phyloP scores from a whole-genome alignment of 257 asterid species.

The Solanum peruvianum region DNA sequence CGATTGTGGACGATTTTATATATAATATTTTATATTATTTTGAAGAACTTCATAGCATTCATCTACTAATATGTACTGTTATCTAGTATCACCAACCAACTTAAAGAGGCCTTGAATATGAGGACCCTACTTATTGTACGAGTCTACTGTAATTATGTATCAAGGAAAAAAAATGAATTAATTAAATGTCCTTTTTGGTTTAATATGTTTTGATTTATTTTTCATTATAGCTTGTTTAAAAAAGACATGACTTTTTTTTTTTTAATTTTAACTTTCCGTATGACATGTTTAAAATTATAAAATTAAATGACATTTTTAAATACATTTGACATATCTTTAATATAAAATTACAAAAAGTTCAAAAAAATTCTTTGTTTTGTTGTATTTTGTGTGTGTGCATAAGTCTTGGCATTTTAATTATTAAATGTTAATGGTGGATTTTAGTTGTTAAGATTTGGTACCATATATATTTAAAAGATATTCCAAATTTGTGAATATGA shows the following conservation, averaged over 20 bases:
- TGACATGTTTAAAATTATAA: too few relatives aligned
- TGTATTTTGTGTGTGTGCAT: neutral
- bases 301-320: too few relatives aligned
- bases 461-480: neutral
- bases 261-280: rapidly evolving
- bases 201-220: too few relatives aligned
- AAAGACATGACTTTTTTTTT: neutral
- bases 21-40: too few relatives aligned
- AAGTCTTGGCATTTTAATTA: neutral
- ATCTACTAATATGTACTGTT: neutral
- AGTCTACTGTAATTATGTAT: neutral
- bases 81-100: neutral
- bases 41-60: neutral
- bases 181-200: neutral
- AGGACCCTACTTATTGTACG: neutral
- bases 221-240: neutral
- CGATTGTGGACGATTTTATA: too few relatives aligned
- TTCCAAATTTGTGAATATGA: neutral
- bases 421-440: neutral
- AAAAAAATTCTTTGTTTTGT: neutral
- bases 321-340: too few relatives aligned
- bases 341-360: too few relatives aligned
- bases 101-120: neutral
- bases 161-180: too few relatives aligned
- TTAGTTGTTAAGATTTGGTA: neutral